These are phyloP conservation scores for Ceratocystis eucalypticola DNA, from an alignment of 2,329 filamentous ascomycete species.

Conservation along the genomic window DNA sequence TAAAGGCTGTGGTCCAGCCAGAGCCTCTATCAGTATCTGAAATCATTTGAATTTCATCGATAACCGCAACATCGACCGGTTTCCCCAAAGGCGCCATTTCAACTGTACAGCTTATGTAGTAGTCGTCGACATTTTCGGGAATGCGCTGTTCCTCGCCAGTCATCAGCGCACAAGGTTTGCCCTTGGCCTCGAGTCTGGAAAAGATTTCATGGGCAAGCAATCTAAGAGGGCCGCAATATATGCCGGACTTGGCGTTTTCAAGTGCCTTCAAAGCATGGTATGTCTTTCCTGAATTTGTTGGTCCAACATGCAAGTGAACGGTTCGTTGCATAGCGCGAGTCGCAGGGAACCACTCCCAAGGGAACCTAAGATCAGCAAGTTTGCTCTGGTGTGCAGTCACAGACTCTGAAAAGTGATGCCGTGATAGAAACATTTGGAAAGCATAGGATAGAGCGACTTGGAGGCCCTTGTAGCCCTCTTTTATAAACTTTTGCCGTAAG, in stretches of 20 bases:
- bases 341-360: slow-evolving; percentile 81
- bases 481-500: slow-evolving; percentile 47
- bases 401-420: slow-evolving; percentile 41
- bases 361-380: slow-evolving; percentile 73
- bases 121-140: slow-evolving; percentile 42
- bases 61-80: slow-evolving; percentile 73
- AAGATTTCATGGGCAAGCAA: slow-evolving; percentile 92
- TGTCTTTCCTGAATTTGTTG: slow-evolving; percentile 96
- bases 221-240: slow-evolving; percentile 82
- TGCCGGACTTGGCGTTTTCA: slow-evolving; percentile 59
- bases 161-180: slow-evolving; percentile 61
- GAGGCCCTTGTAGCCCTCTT: slow-evolving; percentile 38
- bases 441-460: slow-evolving; percentile 48
- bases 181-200: slow-evolving; percentile 66
- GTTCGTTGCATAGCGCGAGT: slow-evolving; percentile 69
- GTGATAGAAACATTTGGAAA: slow-evolving; percentile 53
- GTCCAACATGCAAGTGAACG: slow-evolving; percentile 85
- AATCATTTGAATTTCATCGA: slow-evolving; percentile 99
- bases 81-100: slow-evolving; percentile 59
- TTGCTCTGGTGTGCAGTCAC: slow-evolving; percentile 46
- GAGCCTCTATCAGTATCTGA: slow-evolving; percentile 65
- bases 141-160: slow-evolving; percentile 82
- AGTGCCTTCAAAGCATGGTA: slow-evolving; percentile 82
- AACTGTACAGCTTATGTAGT: slow-evolving; percentile 77
- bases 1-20: slow-evolving; percentile 85